phyloP scores from a whole-genome alignment of 2,329 filamentous ascomycete species.

The Lasiodiplodia sp. region DNA sequence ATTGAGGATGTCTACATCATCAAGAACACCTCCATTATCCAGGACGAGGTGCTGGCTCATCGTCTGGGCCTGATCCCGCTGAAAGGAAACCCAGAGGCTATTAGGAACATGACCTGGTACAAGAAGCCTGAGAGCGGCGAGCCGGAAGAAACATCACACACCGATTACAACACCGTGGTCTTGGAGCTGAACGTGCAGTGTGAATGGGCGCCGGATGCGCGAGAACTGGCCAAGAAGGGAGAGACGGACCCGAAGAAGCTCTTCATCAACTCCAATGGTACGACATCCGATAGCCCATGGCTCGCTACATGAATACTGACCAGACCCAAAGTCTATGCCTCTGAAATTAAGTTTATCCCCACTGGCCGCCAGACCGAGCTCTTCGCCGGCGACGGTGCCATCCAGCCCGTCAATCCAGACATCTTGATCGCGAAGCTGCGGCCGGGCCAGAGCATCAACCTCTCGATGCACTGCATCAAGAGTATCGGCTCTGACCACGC shows the following conservation, averaged over 20 bases:
- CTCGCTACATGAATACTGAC: not conserved
- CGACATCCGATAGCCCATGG: not conserved
- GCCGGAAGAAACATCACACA: conserved; percentile 56
- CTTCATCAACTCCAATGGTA: conserved; percentile 78
- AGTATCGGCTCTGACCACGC: conserved; percentile 93
- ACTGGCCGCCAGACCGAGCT: conserved; percentile 64
- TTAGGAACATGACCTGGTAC: conserved; percentile 85
- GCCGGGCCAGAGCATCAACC: conserved; percentile 84
- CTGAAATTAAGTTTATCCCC: conserved; percentile 73
- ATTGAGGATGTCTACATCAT: conserved; percentile 93
- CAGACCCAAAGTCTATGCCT: conserved; percentile 49
- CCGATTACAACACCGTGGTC: conserved; percentile 87
- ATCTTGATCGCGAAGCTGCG: conserved; percentile 94
- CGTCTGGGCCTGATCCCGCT: conserved; percentile 91
- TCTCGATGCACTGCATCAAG: conserved; percentile 93
- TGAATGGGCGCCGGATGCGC: conserved; percentile 73
- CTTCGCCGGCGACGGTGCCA: conserved; percentile 62
- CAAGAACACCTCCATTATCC: conserved; percentile 97
- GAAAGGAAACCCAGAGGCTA: conserved; percentile 76
- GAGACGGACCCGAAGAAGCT: conserved; percentile 84
- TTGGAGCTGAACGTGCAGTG: conserved; percentile 81
- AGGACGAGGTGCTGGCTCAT: conserved; percentile 94
- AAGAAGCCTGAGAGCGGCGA: conserved; percentile 69
- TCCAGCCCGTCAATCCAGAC: conserved; percentile 84
- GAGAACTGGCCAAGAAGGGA: conserved; percentile 65